Base-by-base conservation (phyloP, 176 grass and related monocot species). In the Tillandsia leiboldiana region DNA sequence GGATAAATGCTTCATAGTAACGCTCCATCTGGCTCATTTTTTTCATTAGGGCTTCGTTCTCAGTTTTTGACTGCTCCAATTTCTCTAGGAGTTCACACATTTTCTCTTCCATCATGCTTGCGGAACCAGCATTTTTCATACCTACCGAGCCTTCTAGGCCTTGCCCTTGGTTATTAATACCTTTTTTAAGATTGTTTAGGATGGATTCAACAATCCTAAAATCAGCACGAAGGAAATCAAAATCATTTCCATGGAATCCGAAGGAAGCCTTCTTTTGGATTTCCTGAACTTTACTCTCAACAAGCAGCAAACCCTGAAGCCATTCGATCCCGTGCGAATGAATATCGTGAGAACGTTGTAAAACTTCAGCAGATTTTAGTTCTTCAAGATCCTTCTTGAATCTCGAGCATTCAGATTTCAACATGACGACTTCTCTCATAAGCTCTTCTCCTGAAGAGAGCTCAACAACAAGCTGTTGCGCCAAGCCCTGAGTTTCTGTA, bases 1-100 rank as follows among this genome's bases (percentile, higher is more conserved):
- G 80, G 70, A 93, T 90, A 72, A 87, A 87, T 61, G 89, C 84
- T 79, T 99, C 94, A 28, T 99, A 99, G 72, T 99, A 99, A 42
- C 84, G 65, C 63, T 90, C 86, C 84, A 93, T 93, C 70, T 99
- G 87, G 73, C 84, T 92, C 80, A 93, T 90, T 71, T 99, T 93
- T 72, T 90, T 88, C 13, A 87, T 64, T 15, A 99, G 81, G 77
- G 72, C 79, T 88, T 99, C 94, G 56, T 87, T 99, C 79, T 93
- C 89, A 75, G 82, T 93, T 87, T 92, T 99, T 61, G 84, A 93
- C 66, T 99, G 80, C 74, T 99, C 94, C 58, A 99, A 75, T 72
- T 93, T 93, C 75, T 87, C 82, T 66, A 99, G 75, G 71, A 99
- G 87, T 66, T 87, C 81, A 71, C 90, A 93, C 74, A 90, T 93